These are phyloP conservation scores for Abrus precatorius DNA, from an alignment of 306 rosid genomes.

Conservation along the genomic window DNA sequence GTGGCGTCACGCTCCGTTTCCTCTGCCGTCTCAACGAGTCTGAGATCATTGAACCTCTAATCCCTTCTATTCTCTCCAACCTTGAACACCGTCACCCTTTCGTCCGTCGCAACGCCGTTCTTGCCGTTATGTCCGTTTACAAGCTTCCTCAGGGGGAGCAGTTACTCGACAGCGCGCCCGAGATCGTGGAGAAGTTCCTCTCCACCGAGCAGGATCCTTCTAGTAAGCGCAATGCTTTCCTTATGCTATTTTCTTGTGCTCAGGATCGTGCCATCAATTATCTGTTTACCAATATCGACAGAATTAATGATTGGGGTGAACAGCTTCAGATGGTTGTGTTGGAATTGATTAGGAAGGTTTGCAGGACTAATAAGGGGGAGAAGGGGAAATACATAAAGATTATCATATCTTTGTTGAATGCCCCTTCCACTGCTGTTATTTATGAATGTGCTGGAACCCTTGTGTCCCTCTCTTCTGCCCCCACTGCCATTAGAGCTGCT, in stretches of 20 bases:
- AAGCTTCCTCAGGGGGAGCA: slow-evolving; percentile 90
- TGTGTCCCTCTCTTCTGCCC: slow-evolving; percentile 88
- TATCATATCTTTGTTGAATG: slow-evolving; percentile 74
- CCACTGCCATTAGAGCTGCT: slow-evolving; percentile 90
- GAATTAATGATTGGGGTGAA: slow-evolving; percentile 85
- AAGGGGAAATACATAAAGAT: slow-evolving; percentile 92
- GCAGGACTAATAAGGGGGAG: slow-evolving; percentile 78
- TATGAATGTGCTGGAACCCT: slow-evolving; percentile 96
- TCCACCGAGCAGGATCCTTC: slow-evolving; percentile 82
- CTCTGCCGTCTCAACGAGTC: slow-evolving; percentile 90
- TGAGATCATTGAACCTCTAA: slow-evolving; percentile 89
- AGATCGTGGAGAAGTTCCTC: slow-evolving; percentile 82
- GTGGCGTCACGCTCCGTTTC: slow-evolving; percentile 89
- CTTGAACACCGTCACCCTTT: slow-evolving; percentile 93
- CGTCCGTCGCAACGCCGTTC: slow-evolving; percentile 84
- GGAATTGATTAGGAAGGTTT: slow-evolving; percentile 89
- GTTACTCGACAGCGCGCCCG: slow-evolving; percentile 82
- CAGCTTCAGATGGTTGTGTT: slow-evolving; percentile 92
- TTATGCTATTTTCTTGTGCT: slow-evolving; percentile 88
- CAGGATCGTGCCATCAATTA: slow-evolving; percentile 89
- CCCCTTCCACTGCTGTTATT: slow-evolving; percentile 82
- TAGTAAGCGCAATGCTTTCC: slow-evolving; percentile 90
- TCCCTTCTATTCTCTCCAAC: slow-evolving; percentile 86
- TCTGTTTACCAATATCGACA: slow-evolving; percentile 71
- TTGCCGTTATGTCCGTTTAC: slow-evolving; percentile 88